These are phyloP conservation scores for Schwanniomyces pseudopolymorphus DNA, from an alignment of 805 yeast species.

Conservation along the genomic window DNA sequence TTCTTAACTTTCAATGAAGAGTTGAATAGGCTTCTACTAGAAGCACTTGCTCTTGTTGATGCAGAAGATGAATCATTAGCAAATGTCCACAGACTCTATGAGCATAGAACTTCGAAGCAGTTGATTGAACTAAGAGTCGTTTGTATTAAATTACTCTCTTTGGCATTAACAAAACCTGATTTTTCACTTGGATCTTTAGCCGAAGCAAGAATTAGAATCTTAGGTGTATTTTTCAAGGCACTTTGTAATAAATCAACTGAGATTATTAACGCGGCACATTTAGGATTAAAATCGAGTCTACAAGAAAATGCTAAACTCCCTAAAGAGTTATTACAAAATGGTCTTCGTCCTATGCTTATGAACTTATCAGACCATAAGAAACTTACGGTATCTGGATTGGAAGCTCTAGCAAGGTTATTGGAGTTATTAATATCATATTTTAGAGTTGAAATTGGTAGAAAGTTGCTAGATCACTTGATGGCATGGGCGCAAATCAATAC, in stretches of 20 bases:
- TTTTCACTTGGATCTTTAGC: conserved; percentile 73
- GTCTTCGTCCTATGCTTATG: conserved; percentile 93
- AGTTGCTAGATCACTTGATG: conserved; percentile 85
- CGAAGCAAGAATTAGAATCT: conserved; percentile 76
- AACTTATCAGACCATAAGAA: conserved; percentile 92
- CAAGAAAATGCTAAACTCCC: conserved; percentile 88
- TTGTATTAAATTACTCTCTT: conserved; percentile 77
- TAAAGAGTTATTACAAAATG: conserved; percentile 91
- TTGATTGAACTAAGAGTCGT: conserved; percentile 84
- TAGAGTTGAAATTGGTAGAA: conserved; percentile 94
- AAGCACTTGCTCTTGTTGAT: conserved; percentile 91
- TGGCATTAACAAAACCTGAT: conserved; percentile 83
- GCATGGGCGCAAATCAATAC: conserved; percentile 93
- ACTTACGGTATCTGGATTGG: conserved; percentile 83
- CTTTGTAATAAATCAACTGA: conserved; percentile 80
- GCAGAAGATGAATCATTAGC: conserved; percentile 97
- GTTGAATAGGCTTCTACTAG: conserved; percentile 76
- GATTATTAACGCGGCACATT: conserved; percentile 91
- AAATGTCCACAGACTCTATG: conserved; percentile 80
- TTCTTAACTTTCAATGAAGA: conserved; percentile 89
- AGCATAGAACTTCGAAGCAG: conserved; percentile 85
- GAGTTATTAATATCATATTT: conserved; percentile 89
- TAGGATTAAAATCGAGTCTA: conserved; percentile 79
- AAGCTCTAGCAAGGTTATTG: conserved; percentile 82
- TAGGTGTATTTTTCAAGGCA: conserved; percentile 94